Percentiles rank a stretch among this genome's conserved stretches.
Conservation (phyloP, 148 eudicot genomes). For the Fagopyrum tataricum region DNA sequence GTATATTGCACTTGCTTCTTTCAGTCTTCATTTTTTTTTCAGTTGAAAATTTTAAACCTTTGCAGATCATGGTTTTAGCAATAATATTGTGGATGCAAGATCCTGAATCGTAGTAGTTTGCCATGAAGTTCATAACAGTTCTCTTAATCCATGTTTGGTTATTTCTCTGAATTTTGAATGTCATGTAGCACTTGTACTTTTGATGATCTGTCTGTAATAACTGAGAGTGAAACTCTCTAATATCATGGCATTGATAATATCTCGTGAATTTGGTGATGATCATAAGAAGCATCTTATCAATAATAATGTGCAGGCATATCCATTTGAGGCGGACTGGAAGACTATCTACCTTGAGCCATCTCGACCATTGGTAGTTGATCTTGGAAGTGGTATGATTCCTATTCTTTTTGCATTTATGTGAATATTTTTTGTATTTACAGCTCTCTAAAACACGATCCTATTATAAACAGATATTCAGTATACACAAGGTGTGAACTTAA, state of each 20-base stretch:
- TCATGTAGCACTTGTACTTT: not conserved
- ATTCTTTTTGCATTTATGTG: not conserved
- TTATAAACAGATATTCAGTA: not conserved
- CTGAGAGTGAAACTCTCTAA: not conserved
- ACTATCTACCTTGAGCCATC: conserved; percentile 31
- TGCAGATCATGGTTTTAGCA: not conserved
- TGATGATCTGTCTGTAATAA: not conserved
- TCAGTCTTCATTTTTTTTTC: not conserved
- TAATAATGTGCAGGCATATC: conserved; percentile 46
- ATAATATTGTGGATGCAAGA: not conserved
- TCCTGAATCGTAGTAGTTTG: not conserved
- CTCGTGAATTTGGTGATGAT: not conserved
- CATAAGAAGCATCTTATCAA: not conserved
- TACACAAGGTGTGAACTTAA: not conserved
- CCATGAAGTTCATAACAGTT: not conserved
- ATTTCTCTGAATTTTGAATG: not conserved
- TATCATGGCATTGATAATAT: not conserved
- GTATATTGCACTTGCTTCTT: not conserved
- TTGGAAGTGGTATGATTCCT: conserved; percentile 53
- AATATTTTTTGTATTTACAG: not conserved
- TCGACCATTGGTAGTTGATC: conserved; percentile 50
- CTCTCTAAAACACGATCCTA: not conserved
- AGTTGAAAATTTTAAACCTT: too few relatives aligned
- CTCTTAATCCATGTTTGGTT: not conserved
- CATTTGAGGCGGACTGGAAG: conserved; percentile 43